A percentile compares a stretch with the other conserved stretches of the same genome.
These are phyloP conservation scores for Ensete ventricosum DNA, from an alignment of 176 grass and related monocot species.

Conservation along the genomic window DNA sequence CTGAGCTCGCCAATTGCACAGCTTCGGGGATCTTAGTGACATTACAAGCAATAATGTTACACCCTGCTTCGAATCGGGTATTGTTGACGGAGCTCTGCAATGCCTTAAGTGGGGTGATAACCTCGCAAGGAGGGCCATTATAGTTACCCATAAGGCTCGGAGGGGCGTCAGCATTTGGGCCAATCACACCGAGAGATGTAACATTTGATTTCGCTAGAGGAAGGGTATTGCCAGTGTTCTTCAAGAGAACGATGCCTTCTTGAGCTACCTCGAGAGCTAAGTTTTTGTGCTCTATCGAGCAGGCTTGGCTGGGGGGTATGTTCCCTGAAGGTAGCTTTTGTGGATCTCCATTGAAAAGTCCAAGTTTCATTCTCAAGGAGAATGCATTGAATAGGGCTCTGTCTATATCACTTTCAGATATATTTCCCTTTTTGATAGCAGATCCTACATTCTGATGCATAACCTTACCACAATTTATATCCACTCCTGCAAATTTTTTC, in stretches of 20 bases:
- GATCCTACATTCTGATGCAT: conserved; percentile 49
- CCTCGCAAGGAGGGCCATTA: conserved; percentile 63
- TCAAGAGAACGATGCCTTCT: conserved; percentile 82
- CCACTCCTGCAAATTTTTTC: conserved; percentile 65
- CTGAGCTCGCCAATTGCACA: conserved; percentile 34
- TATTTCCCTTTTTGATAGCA: conserved; percentile 56
- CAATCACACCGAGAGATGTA: conserved; percentile 65
- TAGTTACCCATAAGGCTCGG: conserved; percentile 57
- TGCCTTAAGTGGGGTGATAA: conserved; percentile 41
- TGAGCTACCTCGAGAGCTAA: conserved; percentile 60
- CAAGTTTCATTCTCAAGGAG: conserved; percentile 59
- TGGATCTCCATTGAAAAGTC: conserved; percentile 73
- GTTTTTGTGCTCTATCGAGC: conserved; percentile 60
- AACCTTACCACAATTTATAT: conserved; percentile 74
- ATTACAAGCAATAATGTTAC: conserved; percentile 49
- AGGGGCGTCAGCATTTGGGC: conserved; percentile 50
- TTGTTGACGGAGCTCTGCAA: conserved; percentile 54
- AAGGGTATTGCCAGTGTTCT: conserved; percentile 51
- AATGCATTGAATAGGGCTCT: conserved; percentile 76
- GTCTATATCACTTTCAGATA: conserved; percentile 67
- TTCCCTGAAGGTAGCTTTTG: conserved; percentile 42
- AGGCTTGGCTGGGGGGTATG: conserved; percentile 63
- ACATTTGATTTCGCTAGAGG: conserved; percentile 44
- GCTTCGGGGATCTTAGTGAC: conserved; percentile 36
- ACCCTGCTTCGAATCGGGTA: conserved; percentile 43